Base-by-base conservation (phyloP, 768 basidiomycete species). In the Strobilomyces dryophilus region DNA sequence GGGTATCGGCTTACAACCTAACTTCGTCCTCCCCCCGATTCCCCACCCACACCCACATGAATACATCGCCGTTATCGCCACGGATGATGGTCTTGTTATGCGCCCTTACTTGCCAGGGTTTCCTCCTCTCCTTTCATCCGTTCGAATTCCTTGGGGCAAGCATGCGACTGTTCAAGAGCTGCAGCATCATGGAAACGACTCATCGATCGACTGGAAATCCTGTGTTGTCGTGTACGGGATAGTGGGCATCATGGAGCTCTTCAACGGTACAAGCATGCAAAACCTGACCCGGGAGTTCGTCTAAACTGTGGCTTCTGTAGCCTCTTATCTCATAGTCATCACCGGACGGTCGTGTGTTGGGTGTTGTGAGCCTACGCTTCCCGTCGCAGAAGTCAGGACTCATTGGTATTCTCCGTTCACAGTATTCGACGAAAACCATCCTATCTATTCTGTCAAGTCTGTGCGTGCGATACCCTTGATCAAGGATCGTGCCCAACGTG, bases 21-120 rank as follows among this genome's bases (percentile, higher is more conserved):
- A 79, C 68, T 77, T 81, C 54, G 67, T 79, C 52, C 72, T 88
- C 18, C 85, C 89, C 9, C 78, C 89, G 3, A 69, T 85, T 14
- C 85, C 85, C n/a, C 87, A 90, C 65, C 88, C 88, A 26, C 80
- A 78, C 59, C 87, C 89, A 8, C 73, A 90, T 63, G 81, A 84
- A 43, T 75, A 82, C 55, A 80, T 93, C 39, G 79, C 79, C n/a
- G 56, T 92, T 31, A 63, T 84, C 37, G 77, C 76, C 4, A 79
- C 85, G 1, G 68, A 73, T 17, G 74, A 79, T 8, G 89, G 87
- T 5, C 75, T 93, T n/a, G 62, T 89, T 46, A 72, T 92, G 49
- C 77, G 83, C 41, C 87, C 85, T 20, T 79, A 82, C 61, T 55
- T 73, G 20, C 60, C 70, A 32, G 73, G 58, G 24, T 50, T 58